Percentiles rank a stretch among this genome's conserved stretches.
These are phyloP conservation scores for Hygrophila difformis DNA, from an alignment of 257 asterid species.

Conservation along the genomic window DNA sequence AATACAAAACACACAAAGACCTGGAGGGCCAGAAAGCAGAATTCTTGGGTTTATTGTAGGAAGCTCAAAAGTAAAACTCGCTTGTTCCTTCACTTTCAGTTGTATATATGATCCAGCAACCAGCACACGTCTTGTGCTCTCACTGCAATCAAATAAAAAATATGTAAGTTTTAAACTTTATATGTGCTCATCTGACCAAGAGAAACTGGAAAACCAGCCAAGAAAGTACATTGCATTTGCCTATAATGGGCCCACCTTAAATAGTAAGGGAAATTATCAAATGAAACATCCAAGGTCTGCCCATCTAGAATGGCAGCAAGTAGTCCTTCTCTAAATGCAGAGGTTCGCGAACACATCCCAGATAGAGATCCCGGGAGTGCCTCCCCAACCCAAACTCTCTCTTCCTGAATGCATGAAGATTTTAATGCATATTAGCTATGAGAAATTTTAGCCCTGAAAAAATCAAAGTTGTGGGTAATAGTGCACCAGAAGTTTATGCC, in stretches of 20 bases:
- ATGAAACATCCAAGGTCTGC: slow-evolving; percentile 53
- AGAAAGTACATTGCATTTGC: slow-evolving; percentile 9
- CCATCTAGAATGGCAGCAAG: slow-evolving; percentile 52
- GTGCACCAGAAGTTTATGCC: slow-evolving; percentile 22
- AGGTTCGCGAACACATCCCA: slow-evolving; percentile 44
- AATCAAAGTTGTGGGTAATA: too few species aligned
- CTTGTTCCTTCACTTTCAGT: slow-evolving; percentile 62
- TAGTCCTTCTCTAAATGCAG: slow-evolving; percentile 56
- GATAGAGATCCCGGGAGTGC: slow-evolving; percentile 38
- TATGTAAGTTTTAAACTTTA: slow-evolving; percentile 9
- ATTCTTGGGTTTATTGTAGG: slow-evolving; percentile 78
- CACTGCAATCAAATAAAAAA: slow-evolving; percentile 44
- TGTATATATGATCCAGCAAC: slow-evolving; percentile 80
- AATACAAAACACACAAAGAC: too few species aligned
- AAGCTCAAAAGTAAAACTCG: slow-evolving; percentile 61
- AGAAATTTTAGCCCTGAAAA: too few species aligned
- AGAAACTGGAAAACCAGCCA: slow-evolving; percentile 9
- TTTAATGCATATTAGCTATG: too few species aligned
- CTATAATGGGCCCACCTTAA: slow-evolving; percentile 40
- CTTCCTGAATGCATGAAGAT: slow-evolving; percentile 36
- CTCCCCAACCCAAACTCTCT: slow-evolving; percentile 57
- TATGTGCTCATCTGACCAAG: too few species aligned
- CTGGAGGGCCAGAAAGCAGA: slow-evolving; percentile 92
- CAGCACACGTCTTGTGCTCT: slow-evolving; percentile 73
- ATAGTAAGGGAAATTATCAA: slow-evolving; percentile 81